A percentile compares a stretch with the other conserved stretches of the same genome.
These are phyloP conservation scores for Crithidia acanthocephali DNA, from an alignment of 208 protist species.

Conservation along the genomic window DNA sequence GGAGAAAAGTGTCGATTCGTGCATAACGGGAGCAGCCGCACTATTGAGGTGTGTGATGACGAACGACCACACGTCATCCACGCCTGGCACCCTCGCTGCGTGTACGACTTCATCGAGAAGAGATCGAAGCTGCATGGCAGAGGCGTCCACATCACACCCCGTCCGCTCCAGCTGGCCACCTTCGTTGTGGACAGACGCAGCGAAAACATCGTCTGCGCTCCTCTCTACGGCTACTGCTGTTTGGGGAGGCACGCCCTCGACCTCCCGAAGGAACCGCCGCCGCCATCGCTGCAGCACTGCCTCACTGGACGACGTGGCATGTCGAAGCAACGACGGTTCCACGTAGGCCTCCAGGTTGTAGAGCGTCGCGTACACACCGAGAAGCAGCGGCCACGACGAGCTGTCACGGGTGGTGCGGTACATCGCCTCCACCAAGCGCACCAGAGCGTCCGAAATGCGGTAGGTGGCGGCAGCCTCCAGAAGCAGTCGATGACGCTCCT, in stretches of 20 bases:
- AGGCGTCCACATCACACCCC: neutral
- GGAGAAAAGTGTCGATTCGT: neutral
- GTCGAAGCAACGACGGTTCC: neutral
- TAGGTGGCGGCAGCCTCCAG: neutral
- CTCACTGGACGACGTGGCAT: no score
- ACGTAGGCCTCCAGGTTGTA: constrained; percentile 8
- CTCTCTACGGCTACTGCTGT: neutral
- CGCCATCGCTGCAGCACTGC: constrained; percentile 14
- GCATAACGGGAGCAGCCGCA: neutral
- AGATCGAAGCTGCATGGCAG: neutral
- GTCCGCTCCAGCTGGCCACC: no score
- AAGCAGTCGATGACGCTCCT: neutral
- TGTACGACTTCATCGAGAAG: neutral
- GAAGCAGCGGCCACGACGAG: constrained; percentile 5
- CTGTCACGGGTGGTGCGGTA: constrained; percentile 12
- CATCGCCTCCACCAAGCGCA: constrained; percentile 14
- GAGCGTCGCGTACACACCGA: constrained; percentile 26
- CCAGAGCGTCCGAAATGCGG: constrained; percentile 2
- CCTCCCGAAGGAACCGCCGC: constrained; percentile 9
- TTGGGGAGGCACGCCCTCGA: neutral
- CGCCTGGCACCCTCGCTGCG: neutral
- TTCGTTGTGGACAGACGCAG: neutral
- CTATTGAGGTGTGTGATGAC: neutral
- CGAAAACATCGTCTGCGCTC: neutral
- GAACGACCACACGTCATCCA: constrained; percentile 4